Evolutionary conservation across 768 basidiomycete species (phyloP).

Genomic region (Xanthoconium stramineum): DNA sequence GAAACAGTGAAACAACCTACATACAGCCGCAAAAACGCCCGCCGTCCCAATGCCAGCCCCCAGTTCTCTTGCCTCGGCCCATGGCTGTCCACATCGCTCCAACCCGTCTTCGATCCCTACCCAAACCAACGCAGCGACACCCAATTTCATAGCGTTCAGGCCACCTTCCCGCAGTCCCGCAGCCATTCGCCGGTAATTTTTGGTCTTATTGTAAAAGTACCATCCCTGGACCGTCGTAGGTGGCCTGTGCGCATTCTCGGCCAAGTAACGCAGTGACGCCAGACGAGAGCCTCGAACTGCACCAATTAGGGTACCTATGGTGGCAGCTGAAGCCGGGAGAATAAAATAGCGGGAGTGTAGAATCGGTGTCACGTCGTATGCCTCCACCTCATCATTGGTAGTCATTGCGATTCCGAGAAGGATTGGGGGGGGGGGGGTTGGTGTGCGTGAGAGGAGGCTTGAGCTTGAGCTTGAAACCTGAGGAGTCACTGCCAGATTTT

Average conservation of each 20-base stretch:
- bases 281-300: slow-evolving; percentile 66
- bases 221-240: slow-evolving; percentile 86
- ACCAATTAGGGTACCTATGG: slow-evolving; percentile 68
- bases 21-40: slow-evolving; percentile 52
- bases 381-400: slow-evolving; percentile 6
- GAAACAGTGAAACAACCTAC: slow-evolving; percentile 34
- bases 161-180: slow-evolving; percentile 69
- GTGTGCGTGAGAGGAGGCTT: not conserved
- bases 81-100: slow-evolving; percentile 33
- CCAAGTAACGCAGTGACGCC: slow-evolving; percentile 77
- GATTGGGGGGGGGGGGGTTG: not conserved
- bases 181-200: slow-evolving; percentile 83
- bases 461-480: too few relatives aligned
- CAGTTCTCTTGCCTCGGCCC: slow-evolving; percentile 46
- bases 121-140: slow-evolving; percentile 44
- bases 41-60: slow-evolving; percentile 68
- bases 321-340: slow-evolving; percentile 57
- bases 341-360: slow-evolving; percentile 50
- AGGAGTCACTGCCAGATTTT: too few relatives aligned
- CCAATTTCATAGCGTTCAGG: slow-evolving; percentile 51
- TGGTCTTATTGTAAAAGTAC: slow-evolving; percentile 97
- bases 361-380: slow-evolving; percentile 31
- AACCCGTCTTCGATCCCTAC: slow-evolving; percentile 47
- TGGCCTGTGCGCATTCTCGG: slow-evolving; percentile 89
- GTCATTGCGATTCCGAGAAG: slow-evolving; percentile 14